phyloP scores from a whole-genome alignment of 2,329 filamentous ascomycete genomes.

The Neonectria neomacrospora region DNA sequence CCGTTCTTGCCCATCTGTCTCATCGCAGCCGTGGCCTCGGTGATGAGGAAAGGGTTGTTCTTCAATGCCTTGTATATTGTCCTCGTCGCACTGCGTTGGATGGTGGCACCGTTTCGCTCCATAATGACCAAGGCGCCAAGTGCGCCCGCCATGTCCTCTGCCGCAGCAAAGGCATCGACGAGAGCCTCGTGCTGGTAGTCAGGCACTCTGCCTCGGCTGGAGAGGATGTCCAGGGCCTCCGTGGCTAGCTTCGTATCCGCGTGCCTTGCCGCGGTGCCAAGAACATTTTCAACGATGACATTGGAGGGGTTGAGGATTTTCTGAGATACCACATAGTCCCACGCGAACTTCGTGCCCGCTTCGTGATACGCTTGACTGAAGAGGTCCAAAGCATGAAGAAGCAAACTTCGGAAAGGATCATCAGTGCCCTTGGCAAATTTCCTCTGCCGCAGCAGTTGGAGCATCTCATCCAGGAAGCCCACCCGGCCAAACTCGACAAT shows the following conservation, averaged over 20 bases:
- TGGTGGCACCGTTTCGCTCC: constrained; percentile 62
- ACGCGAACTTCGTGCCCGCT: constrained; percentile 74
- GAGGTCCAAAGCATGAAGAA: constrained; percentile 79
- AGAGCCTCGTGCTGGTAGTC: constrained; percentile 83
- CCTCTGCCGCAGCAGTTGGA: constrained; percentile 73
- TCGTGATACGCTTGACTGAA: constrained; percentile 74
- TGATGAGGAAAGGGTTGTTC: constrained; percentile 56
- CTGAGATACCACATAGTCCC: constrained; percentile 71
- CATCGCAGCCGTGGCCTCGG: constrained; percentile 67
- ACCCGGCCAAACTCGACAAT: constrained; percentile 77
- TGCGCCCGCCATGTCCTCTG: constrained; percentile 71
- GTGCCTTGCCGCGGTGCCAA: constrained; percentile 76
- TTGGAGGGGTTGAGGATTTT: constrained; percentile 60
- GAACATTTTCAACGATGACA: constrained; percentile 73
- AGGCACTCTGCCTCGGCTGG: constrained; percentile 60
- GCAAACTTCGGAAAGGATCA: constrained; percentile 62
- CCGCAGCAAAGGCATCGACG: constrained; percentile 73
- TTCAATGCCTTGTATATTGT: constrained; percentile 69
- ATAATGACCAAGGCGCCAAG: constrained; percentile 80
- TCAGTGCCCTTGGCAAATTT: constrained; percentile 50
- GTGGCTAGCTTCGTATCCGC: constrained; percentile 76
- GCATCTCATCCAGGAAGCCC: constrained; percentile 81
- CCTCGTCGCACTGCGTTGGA: constrained; percentile 70
- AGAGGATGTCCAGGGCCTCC: constrained; percentile 69
- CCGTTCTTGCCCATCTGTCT: constrained; percentile 57